These are phyloP conservation scores for Yamadazyma jaroonii DNA, from an alignment of 1,139 yeast species.

Conservation along the genomic window DNA sequence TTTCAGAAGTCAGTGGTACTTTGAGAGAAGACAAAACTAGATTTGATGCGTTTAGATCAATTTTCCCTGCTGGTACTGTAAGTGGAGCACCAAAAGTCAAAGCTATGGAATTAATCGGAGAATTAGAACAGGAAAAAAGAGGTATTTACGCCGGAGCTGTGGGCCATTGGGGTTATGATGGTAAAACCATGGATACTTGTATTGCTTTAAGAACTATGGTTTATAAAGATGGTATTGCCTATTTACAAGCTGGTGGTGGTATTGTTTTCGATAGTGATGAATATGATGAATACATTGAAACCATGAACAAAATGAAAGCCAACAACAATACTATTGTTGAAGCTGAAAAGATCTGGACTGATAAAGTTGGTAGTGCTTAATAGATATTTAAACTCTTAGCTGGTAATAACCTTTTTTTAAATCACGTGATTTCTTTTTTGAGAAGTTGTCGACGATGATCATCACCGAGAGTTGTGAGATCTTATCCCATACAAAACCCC, in stretches of 20 bases:
- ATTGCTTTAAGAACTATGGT: slow-evolving; percentile 97
- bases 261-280: slow-evolving; percentile 95
- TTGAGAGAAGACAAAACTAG: slow-evolving; percentile 79
- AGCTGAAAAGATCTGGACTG: slow-evolving; percentile 80
- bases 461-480: slow-evolving; percentile 6
- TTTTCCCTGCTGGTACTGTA: slow-evolving; percentile 98
- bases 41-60: slow-evolving; percentile 94
- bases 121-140: slow-evolving; percentile 84
- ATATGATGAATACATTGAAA: slow-evolving; percentile 91
- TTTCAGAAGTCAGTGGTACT: slow-evolving; percentile 91
- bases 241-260: slow-evolving; percentile 98
- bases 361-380: slow-evolving; percentile 40
- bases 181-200: slow-evolving; percentile 92
- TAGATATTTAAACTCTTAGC: background rate
- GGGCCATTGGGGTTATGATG: slow-evolving; percentile 97
- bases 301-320: slow-evolving; percentile 96
- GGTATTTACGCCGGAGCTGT: slow-evolving; percentile 99
- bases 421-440: slow-evolving; percentile 6
- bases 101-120: slow-evolving; percentile 93
- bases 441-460: slow-evolving; percentile 10
- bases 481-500: background rate
- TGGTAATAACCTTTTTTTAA: background rate
- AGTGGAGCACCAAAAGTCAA: slow-evolving; percentile 97
- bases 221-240: slow-evolving; percentile 83
- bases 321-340: slow-evolving; percentile 84